Conservation (phyloP, 1,284 basidiomycete genomes). For the Cryptococcus sp. region DNA sequence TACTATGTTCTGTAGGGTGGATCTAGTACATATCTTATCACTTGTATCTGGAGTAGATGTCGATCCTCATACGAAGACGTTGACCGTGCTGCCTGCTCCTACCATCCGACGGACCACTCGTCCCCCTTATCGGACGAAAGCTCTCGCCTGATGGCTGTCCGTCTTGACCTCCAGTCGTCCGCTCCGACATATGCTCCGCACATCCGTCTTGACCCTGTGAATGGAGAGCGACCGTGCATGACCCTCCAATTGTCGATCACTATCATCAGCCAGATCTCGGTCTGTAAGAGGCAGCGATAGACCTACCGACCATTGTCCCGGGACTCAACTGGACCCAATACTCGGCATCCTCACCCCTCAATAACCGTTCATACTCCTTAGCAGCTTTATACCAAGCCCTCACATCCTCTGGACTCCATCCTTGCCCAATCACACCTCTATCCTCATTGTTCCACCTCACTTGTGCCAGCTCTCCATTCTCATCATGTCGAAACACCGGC, state of each 20-base stretch:
- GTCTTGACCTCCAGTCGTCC: slow-evolving; percentile 81
- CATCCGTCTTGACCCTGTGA: slow-evolving; percentile 81
- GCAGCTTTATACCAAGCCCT: slow-evolving; percentile 83
- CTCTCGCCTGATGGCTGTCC: slow-evolving; percentile 56
- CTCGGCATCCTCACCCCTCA: slow-evolving; percentile 76
- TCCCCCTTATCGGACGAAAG: slow-evolving; percentile 5
- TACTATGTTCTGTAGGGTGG: too few relatives aligned
- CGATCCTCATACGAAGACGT: too few relatives aligned
- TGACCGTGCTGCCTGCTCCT: too few relatives aligned
- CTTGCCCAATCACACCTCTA: slow-evolving; percentile 66
- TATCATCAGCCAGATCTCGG: slow-evolving; percentile 31
- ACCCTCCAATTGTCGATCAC: slow-evolving; percentile 94
- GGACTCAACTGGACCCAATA: slow-evolving; percentile 85
- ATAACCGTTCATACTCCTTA: slow-evolving; percentile 67
- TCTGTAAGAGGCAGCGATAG: not conserved
- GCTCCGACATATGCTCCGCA: slow-evolving; percentile 91
- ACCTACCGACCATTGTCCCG: slow-evolving; percentile 77
- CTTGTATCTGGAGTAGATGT: too few relatives aligned
- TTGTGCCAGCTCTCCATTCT: slow-evolving; percentile 61
- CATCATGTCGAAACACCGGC: slow-evolving; percentile 65
- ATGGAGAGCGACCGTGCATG: slow-evolving; percentile 85
- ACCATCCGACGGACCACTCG: slow-evolving; percentile 25
- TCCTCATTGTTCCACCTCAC: slow-evolving; percentile 97
- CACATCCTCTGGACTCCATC: slow-evolving; percentile 57
- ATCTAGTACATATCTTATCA: too few relatives aligned